Base-by-base conservation (phyloP, 169 alveolate species). In the Plasmodium cynomolgi region DNA sequence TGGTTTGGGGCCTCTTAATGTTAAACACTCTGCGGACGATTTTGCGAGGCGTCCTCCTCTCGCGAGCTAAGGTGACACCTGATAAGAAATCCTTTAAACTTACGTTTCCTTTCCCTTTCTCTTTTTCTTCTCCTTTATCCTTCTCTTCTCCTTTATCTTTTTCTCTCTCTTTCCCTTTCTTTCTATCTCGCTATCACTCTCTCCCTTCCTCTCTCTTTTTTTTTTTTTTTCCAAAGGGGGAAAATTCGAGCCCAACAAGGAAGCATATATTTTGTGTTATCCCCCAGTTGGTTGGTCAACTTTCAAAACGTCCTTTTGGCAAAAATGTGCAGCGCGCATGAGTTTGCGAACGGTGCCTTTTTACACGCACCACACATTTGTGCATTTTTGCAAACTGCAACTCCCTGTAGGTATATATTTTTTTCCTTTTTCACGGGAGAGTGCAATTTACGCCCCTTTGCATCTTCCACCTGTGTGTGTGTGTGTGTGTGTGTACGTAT, bases 391-490 rank as follows among this genome's bases (percentile, higher is more conserved):
- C 9, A 20, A 23, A 68, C 2, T 26, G 33, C 77, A 68, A 9
- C 15, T 26, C 23, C 9, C 37, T 68, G 31, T 13, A 26, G 77
- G 37, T 29, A 26, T 62, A 20, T 68, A n/a, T 68, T 68, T 26
- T 68, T 68, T 68, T 58, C 4, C 37, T 26, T 68, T 68, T 20
- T 68, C 31, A 26, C 20, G 37, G 37, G 77, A 68, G 77, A 68
- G 77, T 68, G 77, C 37, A 68, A 68, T 68, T 68, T 68, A 68
- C 62, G n/a, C 37, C n/a, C n/a, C n/a, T 62, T 62, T n/a, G 75
- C 9, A 62, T 20, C 34, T 20, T 62, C 15, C 75, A 62, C 26
- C 33, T 15, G 75, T 62, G 75, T 62, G 73, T 58, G 75, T n/a
- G 29, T n/a, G 72, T 56, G 72, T 56, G 72, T 56, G 0, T n/a